Evolutionary conservation across 2,329 filamentous ascomycete species (phyloP).

Genomic region (Aspergillus ochraceus): DNA sequence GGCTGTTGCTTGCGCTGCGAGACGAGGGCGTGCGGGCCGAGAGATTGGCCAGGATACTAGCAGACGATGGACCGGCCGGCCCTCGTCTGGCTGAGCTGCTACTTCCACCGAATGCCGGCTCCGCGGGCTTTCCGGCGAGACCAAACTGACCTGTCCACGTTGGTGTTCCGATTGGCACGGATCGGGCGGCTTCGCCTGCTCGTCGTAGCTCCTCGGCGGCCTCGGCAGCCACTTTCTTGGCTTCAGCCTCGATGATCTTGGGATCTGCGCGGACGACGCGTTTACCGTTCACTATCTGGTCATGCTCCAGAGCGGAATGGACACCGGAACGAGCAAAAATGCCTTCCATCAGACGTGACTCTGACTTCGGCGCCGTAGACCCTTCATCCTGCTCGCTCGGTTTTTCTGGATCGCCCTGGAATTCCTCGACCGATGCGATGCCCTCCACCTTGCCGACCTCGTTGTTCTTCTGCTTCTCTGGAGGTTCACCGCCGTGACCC

Average conservation of each 20-base stretch:
- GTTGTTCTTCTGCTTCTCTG: slow-evolving; percentile 31
- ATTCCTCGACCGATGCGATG: slow-evolving; percentile 66
- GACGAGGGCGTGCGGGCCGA: slow-evolving; percentile 25
- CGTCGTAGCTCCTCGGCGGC: slow-evolving; percentile 75
- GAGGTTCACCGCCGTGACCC: not conserved
- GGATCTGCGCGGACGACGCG: slow-evolving; percentile 72
- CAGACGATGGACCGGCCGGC: slow-evolving; percentile 40
- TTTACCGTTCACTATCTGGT: slow-evolving; percentile 80
- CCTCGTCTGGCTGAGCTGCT: slow-evolving; percentile 36
- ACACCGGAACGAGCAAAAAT: slow-evolving; percentile 86
- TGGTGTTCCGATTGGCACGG: slow-evolving; percentile 76
- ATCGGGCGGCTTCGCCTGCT: slow-evolving; percentile 70
- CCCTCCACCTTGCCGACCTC: slow-evolving; percentile 58
- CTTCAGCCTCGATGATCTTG: slow-evolving; percentile 77
- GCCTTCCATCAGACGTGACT: slow-evolving; percentile 80
- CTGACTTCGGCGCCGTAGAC: slow-evolving; percentile 42
- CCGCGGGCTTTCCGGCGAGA: slow-evolving; percentile 69
- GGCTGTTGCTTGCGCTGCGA: slow-evolving; percentile 33
- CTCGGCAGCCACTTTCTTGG: slow-evolving; percentile 72
- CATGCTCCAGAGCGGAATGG: slow-evolving; percentile 90
- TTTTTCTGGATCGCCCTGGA: slow-evolving; percentile 51
- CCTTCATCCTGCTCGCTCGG: slow-evolving; percentile 20
- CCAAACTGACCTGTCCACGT: slow-evolving; percentile 93
- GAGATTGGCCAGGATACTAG: slow-evolving; percentile 42
- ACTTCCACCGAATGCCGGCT: slow-evolving; percentile 43